Evolutionary conservation across 2,329 filamentous ascomycete species (phyloP).

Genomic region (Fusarium mexicanum): DNA sequence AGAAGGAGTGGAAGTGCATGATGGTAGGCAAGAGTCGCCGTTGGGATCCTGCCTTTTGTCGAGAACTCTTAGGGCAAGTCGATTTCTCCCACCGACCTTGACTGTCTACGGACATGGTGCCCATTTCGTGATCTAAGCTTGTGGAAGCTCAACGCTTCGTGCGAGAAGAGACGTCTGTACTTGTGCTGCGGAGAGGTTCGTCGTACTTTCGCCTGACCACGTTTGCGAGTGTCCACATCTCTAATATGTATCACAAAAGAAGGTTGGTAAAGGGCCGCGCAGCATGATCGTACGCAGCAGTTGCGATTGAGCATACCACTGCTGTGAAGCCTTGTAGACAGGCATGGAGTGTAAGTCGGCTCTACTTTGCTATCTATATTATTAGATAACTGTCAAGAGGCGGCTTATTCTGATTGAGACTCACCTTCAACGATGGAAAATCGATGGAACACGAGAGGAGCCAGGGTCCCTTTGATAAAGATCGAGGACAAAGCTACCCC

Average conservation of each 20-base stretch:
- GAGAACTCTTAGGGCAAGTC: too few species aligned
- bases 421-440: neutral
- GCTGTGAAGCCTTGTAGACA: neutral
- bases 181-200: neutral
- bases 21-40: too few species aligned
- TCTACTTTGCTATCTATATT: neutral
- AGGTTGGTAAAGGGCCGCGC: neutral
- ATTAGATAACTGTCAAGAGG: neutral
- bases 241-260: neutral
- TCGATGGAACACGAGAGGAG: neutral
- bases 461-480: neutral
- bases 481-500: too few species aligned
- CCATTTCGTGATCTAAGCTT: neutral
- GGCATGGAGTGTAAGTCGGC: neutral
- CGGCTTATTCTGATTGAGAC: neutral
- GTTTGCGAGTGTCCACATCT: neutral
- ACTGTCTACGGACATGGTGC: rapidly evolving
- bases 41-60: too few species aligned
- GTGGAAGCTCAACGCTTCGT: neutral
- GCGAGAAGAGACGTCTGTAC: too few species aligned
- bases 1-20: rapidly evolving
- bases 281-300: neutral
- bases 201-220: neutral
- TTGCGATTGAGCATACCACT: neutral
- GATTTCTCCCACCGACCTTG: too few species aligned